Evolutionary conservation across 176 grass and related monocot genomes (phyloP), one percentile per base, ranked within the genome.

Genomic region (Puya raimondii): DNA sequence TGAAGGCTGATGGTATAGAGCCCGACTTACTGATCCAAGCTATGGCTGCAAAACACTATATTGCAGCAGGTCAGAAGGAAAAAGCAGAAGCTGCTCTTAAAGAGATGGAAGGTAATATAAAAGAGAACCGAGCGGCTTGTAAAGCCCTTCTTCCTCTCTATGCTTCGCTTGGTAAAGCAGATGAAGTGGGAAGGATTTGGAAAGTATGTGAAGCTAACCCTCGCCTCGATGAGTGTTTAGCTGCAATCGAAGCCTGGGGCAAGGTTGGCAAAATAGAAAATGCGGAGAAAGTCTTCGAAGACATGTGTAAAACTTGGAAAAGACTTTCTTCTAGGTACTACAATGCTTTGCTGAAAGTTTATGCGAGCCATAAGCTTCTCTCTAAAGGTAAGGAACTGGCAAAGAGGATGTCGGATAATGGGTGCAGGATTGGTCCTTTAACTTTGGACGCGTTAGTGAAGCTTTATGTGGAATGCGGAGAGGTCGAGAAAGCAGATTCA

Each of bases 111-210:
- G 75, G 75, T 17, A 21, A 63, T 2, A 33, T 69, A 20, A 68
- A 50, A 33, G 52, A 29, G 17, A 77, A 63, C 67, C 75, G 75
- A 4, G 4, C 3, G 25, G 66, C 67, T 63, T 77, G 65, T 66
- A 77, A 15, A 47, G 47, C 3, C 50, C 33, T 77, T 61, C 75
- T 77, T 63, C 75, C 75, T 63, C 42, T 77, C 18, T 77, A 77
- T 77, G 75, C 75, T 63, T 29, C 51, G 49, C 53, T 77, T 48
- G 75, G 51, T 12, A 77, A 77, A 61, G 75, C 53, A 69, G 75
- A 77, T 50, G 75, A 77, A 23, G 75, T 77, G 47, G 75, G 52
- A 61, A 69, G 75, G 67, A 48, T 77, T 13, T 77, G 75, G 75
- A 69, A 77, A 42, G 65, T 61, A 12, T 77, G 75, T 17, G 75